Conservation (phyloP, 2,329 filamentous ascomycete genomes). For the Pseudocercospora vitis region DNA sequence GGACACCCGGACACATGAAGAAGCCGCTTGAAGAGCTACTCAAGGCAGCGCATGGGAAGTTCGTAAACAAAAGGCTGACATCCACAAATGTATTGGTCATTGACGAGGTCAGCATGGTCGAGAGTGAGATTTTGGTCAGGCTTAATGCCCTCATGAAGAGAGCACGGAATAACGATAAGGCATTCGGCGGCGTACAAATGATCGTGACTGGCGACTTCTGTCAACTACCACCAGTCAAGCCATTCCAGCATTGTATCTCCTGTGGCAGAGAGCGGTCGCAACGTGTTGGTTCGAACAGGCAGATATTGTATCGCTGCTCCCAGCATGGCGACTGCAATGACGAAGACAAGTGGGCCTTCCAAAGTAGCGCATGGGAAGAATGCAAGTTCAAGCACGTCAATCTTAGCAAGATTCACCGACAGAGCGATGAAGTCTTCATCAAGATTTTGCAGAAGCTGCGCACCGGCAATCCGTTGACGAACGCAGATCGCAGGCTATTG, state of each 20-base stretch:
- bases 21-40: conserved; percentile 37
- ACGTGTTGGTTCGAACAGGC: conserved; percentile 26
- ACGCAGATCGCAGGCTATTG: conserved; percentile 44
- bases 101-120: conserved; percentile 67
- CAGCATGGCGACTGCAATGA: conserved; percentile 45
- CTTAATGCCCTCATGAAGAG: conserved; percentile 32
- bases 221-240: conserved; percentile 60
- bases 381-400: conserved; percentile 56
- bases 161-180: conserved; percentile 12
- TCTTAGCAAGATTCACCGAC: conserved; percentile 58
- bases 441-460: conserved; percentile 57
- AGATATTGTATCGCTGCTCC: conserved; percentile 36
- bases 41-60: conserved; percentile 36
- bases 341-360: conserved; percentile 62
- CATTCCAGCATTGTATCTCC: conserved; percentile 54
- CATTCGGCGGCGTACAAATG: conserved; percentile 43
- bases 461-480: conserved; percentile 45
- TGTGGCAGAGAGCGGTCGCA: conserved; percentile 44
- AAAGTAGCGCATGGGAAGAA: conserved; percentile 55
- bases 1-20: conserved; percentile 52
- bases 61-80: conserved; percentile 41
- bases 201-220: conserved; percentile 57
- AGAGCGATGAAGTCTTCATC: conserved; percentile 56
- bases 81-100: conserved; percentile 59
- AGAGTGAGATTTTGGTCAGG: conserved; percentile 55